Evolutionary conservation across 2,329 filamentous ascomycete species (phyloP).

Genomic region (Aspergillus sp.): DNA sequence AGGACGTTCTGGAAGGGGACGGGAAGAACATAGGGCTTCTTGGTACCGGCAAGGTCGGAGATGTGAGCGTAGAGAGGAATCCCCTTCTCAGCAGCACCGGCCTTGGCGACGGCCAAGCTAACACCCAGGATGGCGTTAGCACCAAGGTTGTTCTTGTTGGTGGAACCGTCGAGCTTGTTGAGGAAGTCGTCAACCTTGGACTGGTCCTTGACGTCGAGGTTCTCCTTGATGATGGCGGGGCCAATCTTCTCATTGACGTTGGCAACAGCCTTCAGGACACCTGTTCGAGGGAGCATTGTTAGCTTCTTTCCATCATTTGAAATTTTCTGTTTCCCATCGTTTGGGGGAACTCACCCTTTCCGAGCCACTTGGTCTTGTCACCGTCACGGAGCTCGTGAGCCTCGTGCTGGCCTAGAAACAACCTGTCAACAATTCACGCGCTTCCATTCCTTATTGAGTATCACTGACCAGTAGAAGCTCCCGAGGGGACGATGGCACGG

Average conservation of each 20-base stretch:
- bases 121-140: conserved; percentile 86
- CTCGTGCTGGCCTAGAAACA: conserved; percentile 67
- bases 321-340: conserved; percentile 1
- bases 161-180: conserved; percentile 72
- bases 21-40: conserved; percentile 84
- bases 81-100: conserved; percentile 79
- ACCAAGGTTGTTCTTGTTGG: conserved; percentile 81
- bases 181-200: conserved; percentile 75
- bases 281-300: conserved; percentile 14
- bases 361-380: conserved; percentile 76
- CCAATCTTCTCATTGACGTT: conserved; percentile 79
- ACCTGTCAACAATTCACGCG: not conserved
- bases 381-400: conserved; percentile 85
- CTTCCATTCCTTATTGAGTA: not conserved
- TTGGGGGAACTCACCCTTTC: conserved; percentile 55
- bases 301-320: not conserved
- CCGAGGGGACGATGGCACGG: conserved; percentile 94
- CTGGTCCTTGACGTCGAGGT: conserved; percentile 79
- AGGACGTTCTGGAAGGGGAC: conserved; percentile 93
- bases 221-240: conserved; percentile 73
- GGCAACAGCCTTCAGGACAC: conserved; percentile 71
- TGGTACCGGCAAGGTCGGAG: conserved; percentile 77
- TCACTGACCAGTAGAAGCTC: conserved; percentile 79
- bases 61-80: conserved; percentile 82
- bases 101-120: conserved; percentile 76